Percentiles rank a stretch among this genome's conserved stretches.
phyloP scores from a whole-genome alignment of 805 yeast species.

The Myxozyma kluyveri region DNA sequence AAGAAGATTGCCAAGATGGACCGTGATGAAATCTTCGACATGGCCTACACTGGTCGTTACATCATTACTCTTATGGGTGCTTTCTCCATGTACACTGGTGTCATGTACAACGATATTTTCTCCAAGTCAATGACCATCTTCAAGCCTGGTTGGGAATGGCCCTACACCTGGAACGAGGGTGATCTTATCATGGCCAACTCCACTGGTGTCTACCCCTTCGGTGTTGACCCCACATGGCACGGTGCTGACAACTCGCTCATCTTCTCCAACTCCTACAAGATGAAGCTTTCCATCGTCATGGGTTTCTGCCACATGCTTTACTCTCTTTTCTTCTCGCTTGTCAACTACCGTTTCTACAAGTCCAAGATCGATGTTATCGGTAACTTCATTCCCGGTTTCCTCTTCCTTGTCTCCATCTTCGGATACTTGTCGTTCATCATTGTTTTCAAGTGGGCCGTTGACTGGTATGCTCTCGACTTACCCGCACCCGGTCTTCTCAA shows the following conservation, averaged over 20 bases:
- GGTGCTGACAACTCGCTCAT: conserved; percentile 89
- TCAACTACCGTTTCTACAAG: conserved; percentile 67
- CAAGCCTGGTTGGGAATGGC: conserved; percentile 93
- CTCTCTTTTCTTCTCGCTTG: conserved; percentile 78
- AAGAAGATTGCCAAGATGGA: conserved; percentile 61
- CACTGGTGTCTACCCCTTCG: conserved; percentile 72
- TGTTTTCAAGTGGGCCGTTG: conserved; percentile 89
- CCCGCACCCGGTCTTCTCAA: conserved; percentile 92
- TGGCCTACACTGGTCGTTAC: conserved; percentile 94
- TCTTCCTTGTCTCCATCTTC: conserved; percentile 94
- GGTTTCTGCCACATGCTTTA: conserved; percentile 95
- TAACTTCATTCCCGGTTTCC: conserved; percentile 87
- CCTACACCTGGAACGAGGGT: conserved; percentile 65
- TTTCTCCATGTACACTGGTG: conserved; percentile 93
- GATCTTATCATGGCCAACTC: conserved; percentile 65
- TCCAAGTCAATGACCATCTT: conserved; percentile 88
- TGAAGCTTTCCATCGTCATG: conserved; percentile 93
- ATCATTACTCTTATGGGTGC: conserved; percentile 87
- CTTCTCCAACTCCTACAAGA: conserved; percentile 92
- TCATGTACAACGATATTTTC: conserved; percentile 89
- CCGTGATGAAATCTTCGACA: conserved; percentile 91
- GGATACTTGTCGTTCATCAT: conserved; percentile 86
- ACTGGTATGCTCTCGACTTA: conserved; percentile 74
- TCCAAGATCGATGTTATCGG: conserved; percentile 81
- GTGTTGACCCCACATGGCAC: conserved; percentile 95